Evolutionary conservation across 257 asterid species (phyloP).

Genomic region (Nyctanthes arbortristis): DNA sequence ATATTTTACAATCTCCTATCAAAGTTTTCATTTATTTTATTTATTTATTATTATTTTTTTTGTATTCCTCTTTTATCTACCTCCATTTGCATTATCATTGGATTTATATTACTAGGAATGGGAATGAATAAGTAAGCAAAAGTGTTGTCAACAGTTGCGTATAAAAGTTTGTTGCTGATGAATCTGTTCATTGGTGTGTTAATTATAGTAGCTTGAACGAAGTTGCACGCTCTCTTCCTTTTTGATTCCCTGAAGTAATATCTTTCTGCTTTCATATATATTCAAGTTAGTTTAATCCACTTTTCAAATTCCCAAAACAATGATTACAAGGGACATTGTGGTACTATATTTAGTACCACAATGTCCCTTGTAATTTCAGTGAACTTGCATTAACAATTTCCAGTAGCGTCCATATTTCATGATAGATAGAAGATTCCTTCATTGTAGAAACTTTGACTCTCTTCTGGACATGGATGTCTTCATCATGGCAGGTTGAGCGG

Average conservation of each 20-base stretch:
- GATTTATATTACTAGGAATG: not conserved
- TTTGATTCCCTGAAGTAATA: not conserved
- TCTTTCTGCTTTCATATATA: not conserved
- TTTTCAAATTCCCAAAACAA: not conserved
- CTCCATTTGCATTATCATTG: not conserved
- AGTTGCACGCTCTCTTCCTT: not conserved
- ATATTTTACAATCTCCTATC: not conserved
- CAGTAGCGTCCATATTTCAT: not conserved
- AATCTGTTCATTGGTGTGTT: not conserved
- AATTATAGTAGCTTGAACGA: not conserved
- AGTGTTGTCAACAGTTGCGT: not conserved
- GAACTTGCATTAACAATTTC: not conserved
- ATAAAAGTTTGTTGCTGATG: not conserved
- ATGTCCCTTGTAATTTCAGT: not conserved
- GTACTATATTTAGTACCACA: not conserved
- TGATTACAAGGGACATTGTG: not conserved
- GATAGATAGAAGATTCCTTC: not conserved
- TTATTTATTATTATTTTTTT: not conserved
- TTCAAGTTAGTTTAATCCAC: not conserved
- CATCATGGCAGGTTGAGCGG: conserved; percentile 51
- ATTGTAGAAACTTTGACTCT: not conserved
- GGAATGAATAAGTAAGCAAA: not conserved
- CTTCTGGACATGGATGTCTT: conserved; percentile 4
- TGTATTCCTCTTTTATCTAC: not conserved
- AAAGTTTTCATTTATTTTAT: not conserved